Evolutionary conservation across 768 basidiomycete genomes (phyloP).

Genomic region (Coprinopsis strossmayeri): DNA sequence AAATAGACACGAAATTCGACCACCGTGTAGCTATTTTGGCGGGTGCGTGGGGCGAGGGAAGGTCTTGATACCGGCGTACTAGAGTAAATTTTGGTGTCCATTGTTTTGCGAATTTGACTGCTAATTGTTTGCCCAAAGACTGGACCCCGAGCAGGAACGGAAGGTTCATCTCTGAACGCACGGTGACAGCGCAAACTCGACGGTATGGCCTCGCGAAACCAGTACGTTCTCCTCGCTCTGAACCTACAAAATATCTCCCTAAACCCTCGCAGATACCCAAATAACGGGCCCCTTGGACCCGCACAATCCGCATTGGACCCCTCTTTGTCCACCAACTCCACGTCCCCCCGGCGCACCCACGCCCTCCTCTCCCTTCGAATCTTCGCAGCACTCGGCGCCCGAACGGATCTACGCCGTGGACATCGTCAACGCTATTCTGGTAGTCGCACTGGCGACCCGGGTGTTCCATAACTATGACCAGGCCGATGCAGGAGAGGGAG

Average conservation of each 20-base stretch:
- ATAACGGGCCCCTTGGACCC: slow-evolving; percentile 93
- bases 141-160: slow-evolving; percentile 72
- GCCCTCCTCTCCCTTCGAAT: slow-evolving; percentile 33
- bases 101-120: no score
- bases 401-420: slow-evolving; percentile 86
- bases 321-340: background rate
- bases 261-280: slow-evolving; percentile 47
- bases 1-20: slow-evolving; percentile 66
- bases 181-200: slow-evolving; percentile 69
- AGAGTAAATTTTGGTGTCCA: slow-evolving; percentile 48
- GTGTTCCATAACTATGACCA: slow-evolving; percentile 79
- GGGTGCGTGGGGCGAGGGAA: slow-evolving; percentile 69
- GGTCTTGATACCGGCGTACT: slow-evolving; percentile 80
- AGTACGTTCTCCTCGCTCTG: slow-evolving; percentile 38
- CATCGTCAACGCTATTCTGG: slow-evolving; percentile 68
- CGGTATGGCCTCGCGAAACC: slow-evolving; percentile 60
- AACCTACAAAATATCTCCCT: background rate
- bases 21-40: slow-evolving; percentile 88
- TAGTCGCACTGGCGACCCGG: slow-evolving; percentile 90
- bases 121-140: no score
- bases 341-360: no score
- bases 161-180: slow-evolving; percentile 75
- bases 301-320: slow-evolving; percentile 60
- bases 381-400: slow-evolving; percentile 60
- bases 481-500: slow-evolving; percentile 71